Conservation (phyloP, 2,329 filamentous ascomycete genomes). For the Aspergillus sp. region DNA sequence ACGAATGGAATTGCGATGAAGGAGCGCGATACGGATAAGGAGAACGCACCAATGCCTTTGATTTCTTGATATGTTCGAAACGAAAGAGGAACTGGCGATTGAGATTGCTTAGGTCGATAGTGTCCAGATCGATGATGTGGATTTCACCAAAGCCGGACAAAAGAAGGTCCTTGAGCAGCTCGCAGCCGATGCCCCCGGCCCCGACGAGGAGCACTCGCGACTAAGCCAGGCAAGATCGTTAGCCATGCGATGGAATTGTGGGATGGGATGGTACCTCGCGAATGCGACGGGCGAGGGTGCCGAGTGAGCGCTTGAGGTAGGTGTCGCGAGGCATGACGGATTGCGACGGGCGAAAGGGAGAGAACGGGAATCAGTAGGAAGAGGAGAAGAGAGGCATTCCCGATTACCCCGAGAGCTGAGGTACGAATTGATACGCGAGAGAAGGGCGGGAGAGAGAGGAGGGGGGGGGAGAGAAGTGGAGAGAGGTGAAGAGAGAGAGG, state of each 20-base stretch:
- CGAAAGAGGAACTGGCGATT: slow-evolving; percentile 97
- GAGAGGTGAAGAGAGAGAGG: slow-evolving; percentile 7
- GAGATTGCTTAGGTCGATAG: slow-evolving; percentile 94
- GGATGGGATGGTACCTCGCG: slow-evolving; percentile 34
- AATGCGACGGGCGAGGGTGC: slow-evolving; percentile 38
- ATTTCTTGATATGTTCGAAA: slow-evolving; percentile 95
- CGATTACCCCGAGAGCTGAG: slow-evolving; percentile 1
- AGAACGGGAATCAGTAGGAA: slow-evolving; percentile 1
- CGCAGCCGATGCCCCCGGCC: slow-evolving; percentile 94
- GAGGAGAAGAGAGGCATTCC: slow-evolving; percentile 12
- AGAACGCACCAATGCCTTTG: slow-evolving; percentile 76
- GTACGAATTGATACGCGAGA: background rate
- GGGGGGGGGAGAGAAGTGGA: slow-evolving; percentile 7
- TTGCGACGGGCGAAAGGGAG: slow-evolving; percentile 10
- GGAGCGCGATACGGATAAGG: slow-evolving; percentile 2
- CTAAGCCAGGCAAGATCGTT: slow-evolving; percentile 45
- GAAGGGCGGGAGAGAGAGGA: slow-evolving; percentile 9
- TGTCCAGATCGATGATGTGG: slow-evolving; percentile 94
- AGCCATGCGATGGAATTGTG: background rate
- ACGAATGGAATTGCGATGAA: slow-evolving; percentile 4
- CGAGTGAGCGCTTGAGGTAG: slow-evolving; percentile 44
- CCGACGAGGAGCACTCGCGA: slow-evolving; percentile 89
- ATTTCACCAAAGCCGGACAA: slow-evolving; percentile 89
- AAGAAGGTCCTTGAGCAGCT: slow-evolving; percentile 93
- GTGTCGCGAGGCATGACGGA: slow-evolving; percentile 38